Conservation (phyloP, 345 rosid genomes). For the Capsella bursapastoris region DNA sequence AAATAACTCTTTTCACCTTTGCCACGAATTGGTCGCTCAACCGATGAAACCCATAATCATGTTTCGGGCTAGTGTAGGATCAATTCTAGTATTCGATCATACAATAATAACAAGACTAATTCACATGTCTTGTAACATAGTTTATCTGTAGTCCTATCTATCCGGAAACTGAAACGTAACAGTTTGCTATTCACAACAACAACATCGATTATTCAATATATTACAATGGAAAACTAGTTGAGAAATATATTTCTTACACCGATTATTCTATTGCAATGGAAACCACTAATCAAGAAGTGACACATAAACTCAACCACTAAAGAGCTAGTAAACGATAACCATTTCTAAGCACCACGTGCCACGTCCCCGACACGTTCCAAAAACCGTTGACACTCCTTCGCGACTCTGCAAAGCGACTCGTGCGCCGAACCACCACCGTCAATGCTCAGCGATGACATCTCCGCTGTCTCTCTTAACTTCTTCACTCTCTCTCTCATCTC, state of each 20-base stretch:
- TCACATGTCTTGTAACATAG: background rate
- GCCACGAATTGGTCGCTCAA: background rate
- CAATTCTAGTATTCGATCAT: background rate
- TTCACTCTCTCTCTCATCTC: slow-evolving; percentile 51
- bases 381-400: slow-evolving; percentile 33
- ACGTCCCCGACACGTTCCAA: slow-evolving; percentile 27
- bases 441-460: slow-evolving; percentile 26
- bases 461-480: slow-evolving; percentile 45
- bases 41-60: background rate
- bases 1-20: background rate
- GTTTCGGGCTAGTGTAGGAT: background rate
- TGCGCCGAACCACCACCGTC: slow-evolving; percentile 40
- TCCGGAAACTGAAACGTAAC: background rate
- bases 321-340: background rate
- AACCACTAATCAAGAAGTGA: background rate
- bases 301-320: background rate
- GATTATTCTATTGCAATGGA: slow-evolving; percentile 10
- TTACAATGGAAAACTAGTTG: background rate
- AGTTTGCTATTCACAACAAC: background rate
- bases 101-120: background rate
- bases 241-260: background rate
- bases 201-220: slow-evolving; percentile 14
- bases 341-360: slow-evolving; percentile 44
- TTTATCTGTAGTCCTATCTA: background rate
- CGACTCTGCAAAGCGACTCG: slow-evolving; percentile 35